Evolutionary conservation across 805 yeast species (phyloP).

Genomic region (Sungouiella blattae): DNA sequence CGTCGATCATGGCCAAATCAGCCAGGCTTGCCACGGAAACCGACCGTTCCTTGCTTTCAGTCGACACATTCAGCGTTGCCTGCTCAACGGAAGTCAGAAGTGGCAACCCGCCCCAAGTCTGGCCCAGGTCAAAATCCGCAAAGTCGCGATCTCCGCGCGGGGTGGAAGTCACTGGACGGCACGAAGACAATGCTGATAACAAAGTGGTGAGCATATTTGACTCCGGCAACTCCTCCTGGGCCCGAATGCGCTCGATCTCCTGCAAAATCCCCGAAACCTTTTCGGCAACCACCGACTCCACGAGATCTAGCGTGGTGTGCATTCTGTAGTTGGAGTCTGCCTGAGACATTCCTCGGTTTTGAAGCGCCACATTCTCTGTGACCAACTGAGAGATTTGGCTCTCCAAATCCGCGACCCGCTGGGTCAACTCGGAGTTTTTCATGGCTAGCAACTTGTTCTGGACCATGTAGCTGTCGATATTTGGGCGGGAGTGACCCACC

Average conservation of each 20-base stretch:
- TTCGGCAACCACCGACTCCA: conserved; percentile 36
- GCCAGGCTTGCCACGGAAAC: background rate
- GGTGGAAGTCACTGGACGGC: conserved; percentile 17
- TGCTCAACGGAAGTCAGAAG: background rate
- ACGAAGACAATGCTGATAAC: conserved; percentile 4
- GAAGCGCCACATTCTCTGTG: conserved; percentile 41
- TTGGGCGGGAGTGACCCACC: background rate
- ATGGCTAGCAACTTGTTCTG: conserved; percentile 62
- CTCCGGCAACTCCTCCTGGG: conserved; percentile 35
- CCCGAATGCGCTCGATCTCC: conserved; percentile 39
- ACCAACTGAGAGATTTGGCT: conserved; percentile 45
- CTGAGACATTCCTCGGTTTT: conserved; percentile 8
- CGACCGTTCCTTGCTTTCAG: background rate
- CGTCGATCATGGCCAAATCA: conserved; percentile 2
- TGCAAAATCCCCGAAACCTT: conserved; percentile 45
- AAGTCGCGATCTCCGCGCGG: conserved; percentile 7
- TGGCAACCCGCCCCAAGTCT: background rate
- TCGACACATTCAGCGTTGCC: background rate
- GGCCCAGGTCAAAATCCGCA: background rate
- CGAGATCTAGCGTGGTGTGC: conserved; percentile 28
- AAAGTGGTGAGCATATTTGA: conserved; percentile 15
- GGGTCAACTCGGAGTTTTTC: conserved; percentile 50
- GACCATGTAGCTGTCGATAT: conserved; percentile 22
- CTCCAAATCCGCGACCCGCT: conserved; percentile 53
- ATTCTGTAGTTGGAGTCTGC: conserved; percentile 31